Conservation (phyloP, 345 rosid genomes). For the Populus tremula region DNA sequence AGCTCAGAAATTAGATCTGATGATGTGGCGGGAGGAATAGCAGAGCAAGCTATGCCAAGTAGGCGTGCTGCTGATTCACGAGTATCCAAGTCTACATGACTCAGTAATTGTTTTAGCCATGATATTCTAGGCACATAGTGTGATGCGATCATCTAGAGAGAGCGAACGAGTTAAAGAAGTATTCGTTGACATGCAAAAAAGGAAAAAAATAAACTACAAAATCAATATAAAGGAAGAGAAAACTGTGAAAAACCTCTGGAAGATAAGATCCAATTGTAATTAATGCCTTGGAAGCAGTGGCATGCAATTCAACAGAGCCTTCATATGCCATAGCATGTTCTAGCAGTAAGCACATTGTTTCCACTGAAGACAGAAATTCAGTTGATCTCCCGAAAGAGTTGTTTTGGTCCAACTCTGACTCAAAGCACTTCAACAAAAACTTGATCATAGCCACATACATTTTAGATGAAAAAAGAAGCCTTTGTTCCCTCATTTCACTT, state of each 20-base stretch:
- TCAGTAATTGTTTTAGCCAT: constrained; percentile 80
- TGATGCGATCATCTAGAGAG: constrained; percentile 61
- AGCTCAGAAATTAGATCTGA: constrained; percentile 61
- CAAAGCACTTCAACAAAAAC: constrained; percentile 80
- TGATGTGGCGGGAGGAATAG: constrained; percentile 51
- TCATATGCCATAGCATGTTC: constrained; percentile 88
- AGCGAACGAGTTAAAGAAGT: constrained; percentile 3
- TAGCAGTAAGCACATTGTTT: constrained; percentile 63
- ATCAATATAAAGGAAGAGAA: constrained; percentile 7
- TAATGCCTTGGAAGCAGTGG: constrained; percentile 72
- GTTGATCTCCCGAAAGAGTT: constrained; percentile 47
- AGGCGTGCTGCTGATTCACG: constrained; percentile 89
- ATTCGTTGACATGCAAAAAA: not conserved
- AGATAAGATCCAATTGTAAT: constrained; percentile 70
- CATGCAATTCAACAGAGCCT: constrained; percentile 82
- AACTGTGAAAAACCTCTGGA: constrained; percentile 54
- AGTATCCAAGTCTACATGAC: constrained; percentile 75
- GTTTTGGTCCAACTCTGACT: constrained; percentile 61
- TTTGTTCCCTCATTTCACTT: constrained; percentile 63
- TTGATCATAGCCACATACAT: constrained; percentile 71
- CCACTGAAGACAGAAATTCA: constrained; percentile 61
- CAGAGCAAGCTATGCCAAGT: constrained; percentile 88
- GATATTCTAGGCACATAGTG: constrained; percentile 56
- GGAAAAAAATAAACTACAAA: constrained; percentile 6
- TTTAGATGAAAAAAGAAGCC: constrained; percentile 74